Percentiles rank a stretch among this genome's conserved stretches.
Evolutionary conservation across 345 rosid species (phyloP).

Genomic region (rapeseed (Brassica napus)): DNA sequence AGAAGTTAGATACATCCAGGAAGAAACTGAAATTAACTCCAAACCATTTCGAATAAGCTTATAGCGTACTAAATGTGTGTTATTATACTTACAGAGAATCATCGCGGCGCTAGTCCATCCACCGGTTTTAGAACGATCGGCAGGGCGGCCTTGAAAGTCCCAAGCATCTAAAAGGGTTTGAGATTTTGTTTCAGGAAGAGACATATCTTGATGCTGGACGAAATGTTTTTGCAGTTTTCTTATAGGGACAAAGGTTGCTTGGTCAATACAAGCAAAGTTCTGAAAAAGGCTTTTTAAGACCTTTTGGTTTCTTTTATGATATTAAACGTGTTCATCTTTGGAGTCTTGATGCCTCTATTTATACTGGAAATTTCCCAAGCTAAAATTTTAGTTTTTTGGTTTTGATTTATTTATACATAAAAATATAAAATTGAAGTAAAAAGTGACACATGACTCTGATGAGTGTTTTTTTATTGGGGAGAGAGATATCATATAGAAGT

Average conservation of each 20-base stretch:
- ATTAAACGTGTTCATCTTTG: constrained; percentile 24
- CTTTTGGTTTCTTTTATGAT: constrained; percentile 30
- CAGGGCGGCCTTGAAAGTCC: constrained; percentile 86
- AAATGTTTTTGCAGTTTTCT: constrained; percentile 1
- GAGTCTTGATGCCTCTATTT: constrained; percentile 29
- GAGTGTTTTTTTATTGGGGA: constrained; percentile 35
- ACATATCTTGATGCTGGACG: constrained; percentile 35
- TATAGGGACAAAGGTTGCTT: constrained; percentile 7
- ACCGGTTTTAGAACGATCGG: constrained; percentile 64
- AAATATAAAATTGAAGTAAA: constrained; percentile 6
- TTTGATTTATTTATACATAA: neutral
- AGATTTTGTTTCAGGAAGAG: constrained; percentile 55
- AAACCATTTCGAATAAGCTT: neutral
- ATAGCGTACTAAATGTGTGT: neutral
- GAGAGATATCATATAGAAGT: constrained; percentile 14
- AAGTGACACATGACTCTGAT: constrained; percentile 39
- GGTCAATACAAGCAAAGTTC: constrained; percentile 7
- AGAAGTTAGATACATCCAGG: constrained; percentile 1
- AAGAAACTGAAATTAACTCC: neutral
- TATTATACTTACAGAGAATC: constrained; percentile 64
- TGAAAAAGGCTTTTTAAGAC: constrained; percentile 29
- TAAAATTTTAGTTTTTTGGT: neutral
- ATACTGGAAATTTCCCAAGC: constrained; percentile 37
- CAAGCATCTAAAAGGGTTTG: constrained; percentile 74
- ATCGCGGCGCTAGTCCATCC: constrained; percentile 93